These are phyloP conservation scores for Acacia concinna DNA, from an alignment of 331 rosid genomes.

Conservation along the genomic window DNA sequence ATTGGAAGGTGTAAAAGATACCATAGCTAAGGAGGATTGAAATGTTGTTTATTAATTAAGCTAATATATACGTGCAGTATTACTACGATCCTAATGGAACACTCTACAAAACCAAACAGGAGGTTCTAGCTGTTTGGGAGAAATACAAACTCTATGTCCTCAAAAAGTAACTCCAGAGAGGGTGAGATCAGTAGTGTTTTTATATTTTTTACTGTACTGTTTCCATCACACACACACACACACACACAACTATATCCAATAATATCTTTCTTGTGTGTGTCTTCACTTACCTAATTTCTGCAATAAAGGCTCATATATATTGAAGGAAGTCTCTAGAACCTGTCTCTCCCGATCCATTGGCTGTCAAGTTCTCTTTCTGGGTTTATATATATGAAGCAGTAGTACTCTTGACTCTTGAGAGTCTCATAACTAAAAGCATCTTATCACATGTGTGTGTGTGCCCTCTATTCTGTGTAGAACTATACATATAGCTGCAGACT, in stretches of 20 bases:
- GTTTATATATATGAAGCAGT: background rate
- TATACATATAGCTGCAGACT: background rate
- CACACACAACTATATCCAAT: background rate
- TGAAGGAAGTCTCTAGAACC: background rate
- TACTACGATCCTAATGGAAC: background rate
- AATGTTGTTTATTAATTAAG: background rate
- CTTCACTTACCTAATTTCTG: too few relatives aligned
- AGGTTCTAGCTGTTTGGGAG: background rate
- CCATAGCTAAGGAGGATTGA: background rate
- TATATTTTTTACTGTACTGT: too few relatives aligned
- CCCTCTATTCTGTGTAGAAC: background rate
- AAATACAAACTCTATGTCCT: background rate
- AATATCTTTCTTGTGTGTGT: background rate
- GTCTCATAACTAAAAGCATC: background rate
- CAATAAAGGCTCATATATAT: too few relatives aligned
- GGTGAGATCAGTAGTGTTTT: background rate
- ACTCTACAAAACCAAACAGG: background rate
- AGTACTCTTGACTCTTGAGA: background rate
- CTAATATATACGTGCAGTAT: background rate
- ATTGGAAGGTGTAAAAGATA: too few relatives aligned
- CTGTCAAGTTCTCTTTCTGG: too few relatives aligned
- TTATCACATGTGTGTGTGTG: background rate
- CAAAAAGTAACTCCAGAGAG: background rate
- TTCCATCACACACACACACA: too few relatives aligned
- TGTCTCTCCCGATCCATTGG: background rate